Evolutionary conservation across 148 eudicot species (phyloP).

Genomic region (Suaeda aralocaspica): DNA sequence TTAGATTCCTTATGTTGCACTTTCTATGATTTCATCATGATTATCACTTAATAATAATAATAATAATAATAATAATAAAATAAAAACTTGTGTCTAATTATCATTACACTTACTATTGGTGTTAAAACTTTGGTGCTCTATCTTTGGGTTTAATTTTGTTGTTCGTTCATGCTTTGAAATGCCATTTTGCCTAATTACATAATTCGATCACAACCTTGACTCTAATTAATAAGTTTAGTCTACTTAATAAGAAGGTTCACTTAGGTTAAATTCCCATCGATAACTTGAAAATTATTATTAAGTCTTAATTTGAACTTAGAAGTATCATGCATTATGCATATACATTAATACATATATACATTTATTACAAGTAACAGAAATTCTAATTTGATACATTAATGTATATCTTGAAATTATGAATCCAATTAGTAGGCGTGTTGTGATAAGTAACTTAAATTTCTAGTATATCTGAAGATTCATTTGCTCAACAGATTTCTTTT

Average conservation of each 20-base stretch:
- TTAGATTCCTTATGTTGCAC: not conserved
- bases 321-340: not conserved
- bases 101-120: too few species aligned
- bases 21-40: not conserved
- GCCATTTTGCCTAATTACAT: too few species aligned
- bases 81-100: too few species aligned
- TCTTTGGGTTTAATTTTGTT: not conserved
- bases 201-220: too few species aligned
- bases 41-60: not conserved
- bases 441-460: constrained; percentile 2
- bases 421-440: constrained; percentile 13
- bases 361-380: constrained; percentile 5
- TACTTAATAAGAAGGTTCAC: too few species aligned
- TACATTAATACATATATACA: not conserved
- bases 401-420: not conserved
- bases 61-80: too few species aligned
- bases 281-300: too few species aligned
- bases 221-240: too few species aligned
- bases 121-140: not conserved
- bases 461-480: not conserved
- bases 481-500: not conserved
- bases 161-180: too few species aligned
- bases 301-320: not conserved
- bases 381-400: not conserved
- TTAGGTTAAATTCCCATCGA: too few species aligned